phyloP scores from a whole-genome alignment of 192 early-diverging fungal genomes.

The Coemansia sp. region DNA sequence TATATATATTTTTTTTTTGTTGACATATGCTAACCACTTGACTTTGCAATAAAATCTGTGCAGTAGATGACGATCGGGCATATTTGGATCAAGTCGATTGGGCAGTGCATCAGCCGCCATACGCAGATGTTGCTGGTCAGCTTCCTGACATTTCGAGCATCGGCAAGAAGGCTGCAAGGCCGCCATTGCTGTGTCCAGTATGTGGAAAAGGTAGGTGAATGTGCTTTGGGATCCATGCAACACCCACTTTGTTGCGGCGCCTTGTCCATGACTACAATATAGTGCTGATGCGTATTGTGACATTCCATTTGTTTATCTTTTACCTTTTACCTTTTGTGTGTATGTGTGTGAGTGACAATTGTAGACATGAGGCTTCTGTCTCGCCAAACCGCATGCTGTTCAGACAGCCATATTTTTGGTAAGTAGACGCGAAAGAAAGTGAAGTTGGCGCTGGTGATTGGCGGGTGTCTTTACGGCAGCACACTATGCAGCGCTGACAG shows the following conservation, averaged over 20 bases:
- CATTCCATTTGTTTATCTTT: no score
- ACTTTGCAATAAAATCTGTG: background rate
- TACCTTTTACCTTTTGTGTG: background rate
- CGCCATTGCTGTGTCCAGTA: constrained; percentile 28
- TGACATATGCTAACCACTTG: constrained; percentile 1
- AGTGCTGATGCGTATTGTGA: background rate
- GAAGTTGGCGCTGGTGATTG: background rate
- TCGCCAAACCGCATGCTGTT: constrained; percentile 30
- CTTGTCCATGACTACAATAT: background rate
- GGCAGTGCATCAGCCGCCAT: constrained; percentile 36
- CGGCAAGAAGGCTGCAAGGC: background rate
- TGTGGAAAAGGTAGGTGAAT: constrained; percentile 34
- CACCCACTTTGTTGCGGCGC: background rate
- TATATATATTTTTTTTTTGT: background rate
- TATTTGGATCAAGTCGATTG: constrained; percentile 43
- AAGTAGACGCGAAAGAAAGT: constrained; percentile 8
- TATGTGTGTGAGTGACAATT: constrained; percentile 6
- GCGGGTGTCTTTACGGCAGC: background rate
- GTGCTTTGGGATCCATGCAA: background rate
- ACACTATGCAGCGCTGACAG: background rate
- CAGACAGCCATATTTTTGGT: constrained; percentile 42
- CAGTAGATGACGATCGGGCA: constrained; percentile 35
- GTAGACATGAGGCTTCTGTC: constrained; percentile 42
- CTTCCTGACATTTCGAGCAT: constrained; percentile 18
- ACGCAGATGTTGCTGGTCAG: constrained; percentile 24